A percentile compares a stretch with the other conserved stretches of the same genome.
Evolutionary conservation across 2,329 filamentous ascomycete genomes (phyloP).

Genomic region (Nigrospora oryzae): DNA sequence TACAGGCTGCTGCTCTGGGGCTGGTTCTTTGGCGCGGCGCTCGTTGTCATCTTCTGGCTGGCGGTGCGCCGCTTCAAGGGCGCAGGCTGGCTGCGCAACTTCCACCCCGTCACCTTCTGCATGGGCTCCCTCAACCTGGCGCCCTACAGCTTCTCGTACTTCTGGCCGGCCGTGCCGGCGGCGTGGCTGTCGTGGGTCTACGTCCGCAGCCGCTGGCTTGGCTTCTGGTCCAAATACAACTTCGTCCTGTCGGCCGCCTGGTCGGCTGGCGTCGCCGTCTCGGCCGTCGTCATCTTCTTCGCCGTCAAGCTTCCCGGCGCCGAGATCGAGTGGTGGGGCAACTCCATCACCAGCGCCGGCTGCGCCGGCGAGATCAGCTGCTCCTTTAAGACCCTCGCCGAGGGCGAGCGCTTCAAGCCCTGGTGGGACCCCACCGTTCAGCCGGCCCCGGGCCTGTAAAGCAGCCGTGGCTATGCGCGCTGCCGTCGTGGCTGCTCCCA

Average conservation of each 20-base stretch:
- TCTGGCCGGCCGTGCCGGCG: conserved; percentile 28
- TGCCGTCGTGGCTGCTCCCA: too few relatives aligned
- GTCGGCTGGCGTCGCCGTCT: conserved; percentile 27
- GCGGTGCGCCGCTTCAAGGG: conserved; percentile 12
- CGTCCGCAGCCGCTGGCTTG: conserved; percentile 18
- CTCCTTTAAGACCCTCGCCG: conserved; percentile 21
- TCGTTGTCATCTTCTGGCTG: conserved; percentile 21
- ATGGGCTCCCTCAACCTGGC: conserved; percentile 21
- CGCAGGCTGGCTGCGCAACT: conserved; percentile 13
- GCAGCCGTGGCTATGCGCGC: too few relatives aligned
- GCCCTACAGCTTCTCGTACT: conserved; percentile 16
- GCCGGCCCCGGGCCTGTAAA: not conserved
- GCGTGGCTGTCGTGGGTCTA: conserved; percentile 22
- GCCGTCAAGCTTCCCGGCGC: conserved; percentile 10
- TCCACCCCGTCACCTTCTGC: conserved; percentile 16
- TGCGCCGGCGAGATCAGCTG: conserved; percentile 18
- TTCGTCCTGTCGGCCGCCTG: conserved; percentile 21
- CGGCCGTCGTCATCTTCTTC: conserved; percentile 17
- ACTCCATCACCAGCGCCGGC: conserved; percentile 25
- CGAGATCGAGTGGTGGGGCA: conserved; percentile 36
- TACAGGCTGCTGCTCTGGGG: conserved; percentile 19
- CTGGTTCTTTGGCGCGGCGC: conserved; percentile 22
- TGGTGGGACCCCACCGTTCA: not conserved
- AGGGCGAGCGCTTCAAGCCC: conserved; percentile 20
- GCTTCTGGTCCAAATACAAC: conserved; percentile 22